These are phyloP conservation scores for Microcos paniculata DNA, from an alignment of 345 rosid genomes.

Conservation along the genomic window DNA sequence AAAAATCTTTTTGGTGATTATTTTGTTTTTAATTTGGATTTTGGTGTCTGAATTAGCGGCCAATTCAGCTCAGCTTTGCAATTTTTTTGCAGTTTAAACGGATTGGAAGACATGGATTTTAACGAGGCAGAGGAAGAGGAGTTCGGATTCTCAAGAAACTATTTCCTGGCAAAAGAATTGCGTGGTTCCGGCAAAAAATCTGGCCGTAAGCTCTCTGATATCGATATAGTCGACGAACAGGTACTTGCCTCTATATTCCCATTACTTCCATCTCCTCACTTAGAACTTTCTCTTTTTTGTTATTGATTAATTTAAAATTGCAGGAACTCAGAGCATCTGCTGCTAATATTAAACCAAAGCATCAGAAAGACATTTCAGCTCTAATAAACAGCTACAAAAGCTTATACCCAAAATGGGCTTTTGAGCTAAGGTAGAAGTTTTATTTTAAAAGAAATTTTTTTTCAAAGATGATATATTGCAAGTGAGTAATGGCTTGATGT, in stretches of 20 bases:
- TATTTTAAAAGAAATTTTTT: not conserved
- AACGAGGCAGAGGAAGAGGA: constrained; percentile 66
- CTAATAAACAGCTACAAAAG: constrained; percentile 59
- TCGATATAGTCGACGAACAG: constrained; percentile 77
- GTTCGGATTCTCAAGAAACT: constrained; percentile 82
- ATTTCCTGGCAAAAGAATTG: constrained; percentile 81
- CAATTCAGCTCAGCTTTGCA: no score
- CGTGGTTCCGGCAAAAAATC: constrained; percentile 63
- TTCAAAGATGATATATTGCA: not conserved
- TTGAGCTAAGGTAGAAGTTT: constrained; percentile 54
- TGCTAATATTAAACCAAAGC: constrained; percentile 56
- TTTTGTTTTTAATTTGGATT: no score
- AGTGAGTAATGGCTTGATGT: not conserved
- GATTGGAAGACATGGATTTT: constrained; percentile 44
- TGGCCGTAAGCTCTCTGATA: constrained; percentile 63
- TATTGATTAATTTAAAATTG: not conserved
- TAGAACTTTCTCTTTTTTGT: not conserved
- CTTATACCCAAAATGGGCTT: constrained; percentile 68
- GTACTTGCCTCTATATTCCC: constrained; percentile 27
- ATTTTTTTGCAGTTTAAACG: no score
- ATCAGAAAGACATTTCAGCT: constrained; percentile 53
- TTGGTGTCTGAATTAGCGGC: no score
- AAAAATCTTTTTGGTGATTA: no score
- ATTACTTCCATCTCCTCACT: not conserved
- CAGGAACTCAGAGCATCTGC: constrained; percentile 75